Evolutionary conservation across 108 stramenopile species (phyloP).

Genomic region (Ochromonas danica): DNA sequence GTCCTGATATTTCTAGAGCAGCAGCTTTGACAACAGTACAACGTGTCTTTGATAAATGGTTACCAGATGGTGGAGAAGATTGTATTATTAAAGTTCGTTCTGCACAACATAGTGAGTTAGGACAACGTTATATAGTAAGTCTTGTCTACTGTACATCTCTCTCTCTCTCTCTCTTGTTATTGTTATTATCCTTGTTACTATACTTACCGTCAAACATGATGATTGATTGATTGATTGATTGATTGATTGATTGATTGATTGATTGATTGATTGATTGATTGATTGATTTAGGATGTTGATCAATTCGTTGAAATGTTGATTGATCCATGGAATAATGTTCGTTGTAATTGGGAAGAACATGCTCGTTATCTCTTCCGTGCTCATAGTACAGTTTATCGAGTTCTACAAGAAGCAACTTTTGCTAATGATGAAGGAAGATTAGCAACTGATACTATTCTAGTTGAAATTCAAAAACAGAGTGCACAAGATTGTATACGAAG

Average conservation of each 20-base stretch:
- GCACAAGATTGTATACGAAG: slow-evolving; percentile 3
- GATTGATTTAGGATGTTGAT: slow-evolving; percentile 4
- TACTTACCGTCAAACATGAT: too few relatives aligned
- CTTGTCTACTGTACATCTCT: too few relatives aligned
- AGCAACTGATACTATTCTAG: slow-evolving; percentile 24
- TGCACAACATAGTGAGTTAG: neutral
- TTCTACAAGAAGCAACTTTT: slow-evolving; percentile 27
- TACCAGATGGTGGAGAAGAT: slow-evolving; percentile 30
- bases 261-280: neutral
- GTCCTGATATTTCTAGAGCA: neutral
- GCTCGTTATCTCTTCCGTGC: neutral
- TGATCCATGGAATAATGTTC: slow-evolving; percentile 18
- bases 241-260: neutral
- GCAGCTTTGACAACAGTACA: neutral
- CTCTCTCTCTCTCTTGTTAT: too few relatives aligned
- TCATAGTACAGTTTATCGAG: slow-evolving; percentile 20
- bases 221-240: neutral
- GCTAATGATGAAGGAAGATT: slow-evolving; percentile 10
- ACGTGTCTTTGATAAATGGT: slow-evolving; percentile 32
- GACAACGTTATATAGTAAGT: too few relatives aligned
- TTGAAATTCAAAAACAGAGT: neutral
- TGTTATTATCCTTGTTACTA: too few relatives aligned
- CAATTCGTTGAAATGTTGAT: slow-evolving; percentile 8
- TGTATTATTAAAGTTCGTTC: slow-evolving; percentile 14
- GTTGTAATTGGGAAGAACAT: slow-evolving; percentile 26